Evolutionary conservation across 345 rosid species (phyloP).

Genomic region (Gossypium sturtianum): DNA sequence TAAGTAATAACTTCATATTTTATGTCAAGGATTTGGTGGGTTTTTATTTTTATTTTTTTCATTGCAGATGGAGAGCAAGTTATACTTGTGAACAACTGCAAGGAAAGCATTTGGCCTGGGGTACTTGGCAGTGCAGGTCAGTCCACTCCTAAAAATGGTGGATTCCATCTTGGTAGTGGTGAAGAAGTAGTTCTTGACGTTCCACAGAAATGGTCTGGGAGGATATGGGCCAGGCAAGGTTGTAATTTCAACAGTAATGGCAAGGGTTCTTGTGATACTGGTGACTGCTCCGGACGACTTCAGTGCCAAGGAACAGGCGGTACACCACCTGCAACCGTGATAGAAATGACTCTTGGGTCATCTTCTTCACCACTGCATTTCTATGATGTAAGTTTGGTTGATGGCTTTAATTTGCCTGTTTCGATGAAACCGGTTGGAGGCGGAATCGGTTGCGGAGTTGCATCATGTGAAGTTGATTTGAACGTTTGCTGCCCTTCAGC

Average conservation of each 20-base stretch:
- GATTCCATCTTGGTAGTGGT: conserved; percentile 59
- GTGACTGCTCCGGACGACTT: conserved; percentile 58
- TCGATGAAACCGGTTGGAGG: conserved; percentile 88
- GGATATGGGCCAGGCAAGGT: conserved; percentile 85
- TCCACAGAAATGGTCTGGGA: conserved; percentile 77
- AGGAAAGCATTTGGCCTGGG: conserved; percentile 80
- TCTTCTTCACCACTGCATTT: conserved; percentile 65
- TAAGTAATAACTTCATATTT: not conserved
- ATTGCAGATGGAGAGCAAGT: conserved; percentile 62
- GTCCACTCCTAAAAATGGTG: conserved; percentile 50
- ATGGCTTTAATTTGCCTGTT: conserved; percentile 84
- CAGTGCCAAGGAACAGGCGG: conserved; percentile 67
- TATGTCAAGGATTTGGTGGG: not conserved
- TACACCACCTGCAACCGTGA: conserved; percentile 70
- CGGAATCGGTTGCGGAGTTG: conserved; percentile 80
- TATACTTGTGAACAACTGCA: conserved; percentile 77
- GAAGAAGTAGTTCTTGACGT: conserved; percentile 63
- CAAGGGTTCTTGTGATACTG: conserved; percentile 64
- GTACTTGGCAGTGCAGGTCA: conserved; percentile 69
- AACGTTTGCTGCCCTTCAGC: conserved; percentile 85
- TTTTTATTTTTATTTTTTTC: not conserved
- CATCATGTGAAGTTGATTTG: conserved; percentile 77
- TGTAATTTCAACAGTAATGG: conserved; percentile 55
- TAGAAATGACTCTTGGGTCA: conserved; percentile 86
- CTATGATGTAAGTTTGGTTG: conserved; percentile 94